Base-by-base conservation (phyloP, 2,329 filamentous ascomycete genomes). In the Paecilomyces niveus region DNA sequence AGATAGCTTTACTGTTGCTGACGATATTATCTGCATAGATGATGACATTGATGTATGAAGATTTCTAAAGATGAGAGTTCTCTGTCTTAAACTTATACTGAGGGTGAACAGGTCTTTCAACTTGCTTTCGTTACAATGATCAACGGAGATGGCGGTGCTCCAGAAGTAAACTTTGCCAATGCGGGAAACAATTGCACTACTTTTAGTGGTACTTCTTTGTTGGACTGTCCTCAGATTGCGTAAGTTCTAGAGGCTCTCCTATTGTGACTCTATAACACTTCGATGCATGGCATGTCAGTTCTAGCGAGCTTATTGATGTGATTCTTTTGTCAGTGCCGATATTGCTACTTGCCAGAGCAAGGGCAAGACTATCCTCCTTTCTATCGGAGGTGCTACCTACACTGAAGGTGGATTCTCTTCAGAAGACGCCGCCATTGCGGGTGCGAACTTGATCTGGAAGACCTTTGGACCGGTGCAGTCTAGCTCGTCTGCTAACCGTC, bases 331-430 rank as follows among this genome's bases (percentile, higher is more conserved):
- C 61, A 79, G 74, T 35, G 67, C 72, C 50, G 79, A 82, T 57
- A 83, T 83, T 62, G 70, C 69, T 18, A 72, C 79, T 9, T 92
- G 89, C 73, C 88, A 92, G 70, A 64, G 72, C 13, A 73, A 84
- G 61, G 82, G 82, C 62, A 92, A 91, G 74, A 89, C 87, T 1
- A 86, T 92, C 63, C 70, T 90, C 52, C 78, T 92, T 9, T 90
- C 88, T 2, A 78, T 92, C 52, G 89, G 88, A 18, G 88, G 89
- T 32, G 84, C 84, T 2, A 87, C 86, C 1, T 89, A 89, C 71
- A 84, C 78, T 18, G 86, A 89, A 69, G 86, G 85, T 32, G 87
- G 87, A 26, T 89, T 89, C 75, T 67, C 72, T 39, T 81, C 78
- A n/a, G 64, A 76, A 1, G 62, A 72, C 0, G 80, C 77, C 0